Conservation (phyloP, 2,329 filamentous ascomycete genomes). For the Dothiorella sarmentorum region DNA sequence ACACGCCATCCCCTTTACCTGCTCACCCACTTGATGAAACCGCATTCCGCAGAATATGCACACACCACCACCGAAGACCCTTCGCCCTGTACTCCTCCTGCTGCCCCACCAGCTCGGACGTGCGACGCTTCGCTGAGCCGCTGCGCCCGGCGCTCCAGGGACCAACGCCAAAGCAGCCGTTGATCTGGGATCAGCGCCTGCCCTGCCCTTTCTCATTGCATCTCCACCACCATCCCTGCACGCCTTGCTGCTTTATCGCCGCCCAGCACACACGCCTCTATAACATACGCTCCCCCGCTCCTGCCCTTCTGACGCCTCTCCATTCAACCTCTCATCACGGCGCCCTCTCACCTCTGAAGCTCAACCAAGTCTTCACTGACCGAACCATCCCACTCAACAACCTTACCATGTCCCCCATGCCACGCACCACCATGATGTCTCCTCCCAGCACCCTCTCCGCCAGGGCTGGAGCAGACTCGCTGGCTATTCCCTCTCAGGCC, state of each 20-base stretch:
- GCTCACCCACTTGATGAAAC: background rate
- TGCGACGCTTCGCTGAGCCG: slow-evolving; percentile 11
- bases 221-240: slow-evolving; percentile 3
- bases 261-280: slow-evolving; percentile 3
- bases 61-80: slow-evolving; percentile 10
- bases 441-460: background rate
- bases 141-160: slow-evolving; percentile 12
- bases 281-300: slow-evolving; percentile 10
- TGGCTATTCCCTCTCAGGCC: slow-evolving; percentile 35
- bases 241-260: slow-evolving; percentile 13
- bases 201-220: slow-evolving; percentile 9
- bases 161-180: background rate
- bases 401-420: background rate
- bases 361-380: background rate
- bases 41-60: background rate
- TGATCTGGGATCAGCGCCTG: slow-evolving; percentile 7
- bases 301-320: slow-evolving; percentile 7
- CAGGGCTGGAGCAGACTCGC: slow-evolving; percentile 25
- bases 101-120: slow-evolving; percentile 5
- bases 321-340: background rate
- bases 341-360: background rate
- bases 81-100: slow-evolving; percentile 10
- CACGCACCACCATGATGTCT: slow-evolving; percentile 6
- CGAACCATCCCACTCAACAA: background rate
- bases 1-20: background rate